These are phyloP conservation scores for Penicillium steckii DNA, from an alignment of 495 filamentous ascomycete species.

Conservation along the genomic window DNA sequence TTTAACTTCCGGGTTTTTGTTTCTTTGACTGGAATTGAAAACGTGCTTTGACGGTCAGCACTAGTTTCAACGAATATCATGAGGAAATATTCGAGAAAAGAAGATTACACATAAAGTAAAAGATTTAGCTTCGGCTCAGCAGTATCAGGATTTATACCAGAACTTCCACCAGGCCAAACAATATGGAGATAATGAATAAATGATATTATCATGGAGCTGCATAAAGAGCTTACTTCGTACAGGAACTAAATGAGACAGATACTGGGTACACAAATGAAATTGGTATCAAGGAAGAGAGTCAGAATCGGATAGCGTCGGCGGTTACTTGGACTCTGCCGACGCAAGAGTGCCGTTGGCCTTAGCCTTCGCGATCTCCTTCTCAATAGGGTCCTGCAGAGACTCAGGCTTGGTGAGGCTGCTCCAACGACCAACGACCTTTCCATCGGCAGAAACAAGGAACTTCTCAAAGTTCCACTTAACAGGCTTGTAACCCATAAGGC, in stretches of 20 bases:
- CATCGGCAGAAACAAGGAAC: constrained; percentile 85
- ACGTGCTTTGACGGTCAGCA: too few relatives aligned
- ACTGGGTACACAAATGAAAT: neutral
- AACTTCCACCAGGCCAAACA: too few relatives aligned
- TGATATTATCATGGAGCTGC: too few relatives aligned
- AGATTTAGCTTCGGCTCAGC: too few relatives aligned
- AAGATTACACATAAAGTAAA: too few relatives aligned
- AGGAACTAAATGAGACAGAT: neutral
- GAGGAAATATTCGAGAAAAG: too few relatives aligned
- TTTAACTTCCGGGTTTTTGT: too few relatives aligned
- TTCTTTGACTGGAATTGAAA: too few relatives aligned
- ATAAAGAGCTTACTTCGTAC: too few relatives aligned
- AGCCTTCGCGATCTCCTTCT: constrained; percentile 67
- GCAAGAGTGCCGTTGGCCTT: constrained; percentile 32
- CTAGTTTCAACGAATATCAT: too few relatives aligned
- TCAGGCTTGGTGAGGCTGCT: constrained; percentile 85
- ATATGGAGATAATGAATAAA: too few relatives aligned
- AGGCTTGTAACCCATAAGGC: constrained; percentile 78
- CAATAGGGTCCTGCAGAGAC: constrained; percentile 66
- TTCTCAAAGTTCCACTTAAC: constrained; percentile 99
- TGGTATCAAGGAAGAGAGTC: neutral
- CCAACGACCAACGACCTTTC: constrained; percentile 78
- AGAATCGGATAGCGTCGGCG: neutral
- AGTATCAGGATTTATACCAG: too few relatives aligned
- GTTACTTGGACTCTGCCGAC: constrained; percentile 15